These are phyloP conservation scores for Elsinoe fawcettii DNA, from an alignment of 2,329 filamentous ascomycete genomes.

Conservation along the genomic window DNA sequence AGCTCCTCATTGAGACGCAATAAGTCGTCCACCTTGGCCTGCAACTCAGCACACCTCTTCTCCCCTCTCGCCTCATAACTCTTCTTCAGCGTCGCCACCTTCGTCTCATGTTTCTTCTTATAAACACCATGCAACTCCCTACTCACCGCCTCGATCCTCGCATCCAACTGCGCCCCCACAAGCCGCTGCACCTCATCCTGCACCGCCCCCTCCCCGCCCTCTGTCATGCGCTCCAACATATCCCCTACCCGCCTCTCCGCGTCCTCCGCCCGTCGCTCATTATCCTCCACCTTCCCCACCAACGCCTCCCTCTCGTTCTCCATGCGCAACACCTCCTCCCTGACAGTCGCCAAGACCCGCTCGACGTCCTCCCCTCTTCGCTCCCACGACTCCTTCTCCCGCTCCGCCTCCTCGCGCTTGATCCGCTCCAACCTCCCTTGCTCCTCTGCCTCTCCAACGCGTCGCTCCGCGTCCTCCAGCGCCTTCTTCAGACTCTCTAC, in stretches of 20 bases:
- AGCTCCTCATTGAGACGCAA: slow-evolving; percentile 68
- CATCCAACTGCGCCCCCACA: slow-evolving; percentile 65
- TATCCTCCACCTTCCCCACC: slow-evolving; percentile 65
- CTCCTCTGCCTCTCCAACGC: slow-evolving; percentile 80
- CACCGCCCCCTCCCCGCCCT: slow-evolving; percentile 31
- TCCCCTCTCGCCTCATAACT: slow-evolving; percentile 81
- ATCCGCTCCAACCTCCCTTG: slow-evolving; percentile 69
- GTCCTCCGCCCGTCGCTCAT: slow-evolving; percentile 65
- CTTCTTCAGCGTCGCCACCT: slow-evolving; percentile 80
- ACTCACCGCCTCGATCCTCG: slow-evolving; percentile 67
- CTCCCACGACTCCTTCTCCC: slow-evolving; percentile 77
- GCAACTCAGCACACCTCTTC: slow-evolving; percentile 74
- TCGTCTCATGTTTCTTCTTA: slow-evolving; percentile 95
- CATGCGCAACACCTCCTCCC: slow-evolving; percentile 68
- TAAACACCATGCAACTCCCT: slow-evolving; percentile 86
- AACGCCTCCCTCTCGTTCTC: slow-evolving; percentile 78
- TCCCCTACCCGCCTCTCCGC: slow-evolving; percentile 44
- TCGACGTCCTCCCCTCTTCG: slow-evolving; percentile 81
- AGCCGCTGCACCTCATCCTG: slow-evolving; percentile 38
- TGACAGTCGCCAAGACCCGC: slow-evolving; percentile 66
- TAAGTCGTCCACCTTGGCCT: slow-evolving; percentile 61
- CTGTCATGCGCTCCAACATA: slow-evolving; percentile 62
- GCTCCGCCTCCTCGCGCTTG: slow-evolving; percentile 61
- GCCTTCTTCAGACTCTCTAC: slow-evolving; percentile 79
- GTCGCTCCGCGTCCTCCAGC: slow-evolving; percentile 81